phyloP scores from a whole-genome alignment of 805 yeast genomes.

The Allodekkera sacchari region DNA sequence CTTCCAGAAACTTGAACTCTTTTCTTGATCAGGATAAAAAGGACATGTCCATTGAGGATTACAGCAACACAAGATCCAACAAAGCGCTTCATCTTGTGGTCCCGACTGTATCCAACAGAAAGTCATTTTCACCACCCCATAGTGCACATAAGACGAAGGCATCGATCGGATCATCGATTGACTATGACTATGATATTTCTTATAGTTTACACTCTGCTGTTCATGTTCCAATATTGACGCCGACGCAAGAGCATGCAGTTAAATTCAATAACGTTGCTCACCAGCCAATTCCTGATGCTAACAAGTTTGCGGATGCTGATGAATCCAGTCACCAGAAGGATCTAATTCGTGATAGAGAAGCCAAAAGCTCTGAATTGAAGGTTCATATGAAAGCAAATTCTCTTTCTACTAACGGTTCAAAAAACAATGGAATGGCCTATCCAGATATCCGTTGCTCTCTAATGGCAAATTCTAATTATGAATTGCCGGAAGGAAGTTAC shows the following conservation, averaged over 20 bases:
- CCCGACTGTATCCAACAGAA: not conserved
- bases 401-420: conserved; percentile 13
- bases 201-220: conserved; percentile 26
- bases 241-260: conserved; percentile 14
- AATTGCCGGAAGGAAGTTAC: conserved; percentile 15
- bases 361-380: conserved; percentile 11
- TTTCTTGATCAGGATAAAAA: conserved; percentile 12
- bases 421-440: conserved; percentile 5
- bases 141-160: conserved; percentile 7
- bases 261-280: conserved; percentile 1
- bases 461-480: conserved; percentile 20
- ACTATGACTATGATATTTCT: conserved; percentile 20
- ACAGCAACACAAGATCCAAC: conserved; percentile 7
- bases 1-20: conserved; percentile 20
- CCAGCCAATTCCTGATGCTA: conserved; percentile 5
- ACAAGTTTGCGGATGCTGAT: conserved; percentile 25
- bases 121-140: conserved; percentile 12
- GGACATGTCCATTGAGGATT: conserved; percentile 13
- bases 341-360: conserved; percentile 3
- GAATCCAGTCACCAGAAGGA: conserved; percentile 5
- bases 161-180: conserved; percentile 20
- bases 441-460: conserved; percentile 20
- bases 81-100: conserved; percentile 1
- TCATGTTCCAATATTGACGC: conserved; percentile 19
- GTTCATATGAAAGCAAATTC: conserved; percentile 23